Evolutionary conservation across 176 grass and related monocot species (phyloP).

Genomic region (Echinochloa phyllopogon): DNA sequence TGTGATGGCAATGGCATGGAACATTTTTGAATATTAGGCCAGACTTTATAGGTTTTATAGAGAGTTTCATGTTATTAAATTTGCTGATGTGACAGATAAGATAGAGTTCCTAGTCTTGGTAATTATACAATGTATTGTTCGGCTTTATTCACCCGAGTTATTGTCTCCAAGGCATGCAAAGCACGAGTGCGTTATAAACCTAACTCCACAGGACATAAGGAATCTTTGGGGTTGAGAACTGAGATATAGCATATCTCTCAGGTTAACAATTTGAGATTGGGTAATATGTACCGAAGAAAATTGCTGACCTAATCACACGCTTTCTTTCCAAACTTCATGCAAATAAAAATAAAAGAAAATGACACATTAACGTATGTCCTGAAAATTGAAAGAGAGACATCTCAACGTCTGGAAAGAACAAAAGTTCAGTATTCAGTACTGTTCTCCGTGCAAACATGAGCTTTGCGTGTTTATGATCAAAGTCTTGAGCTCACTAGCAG

Average conservation of each 20-base stretch:
- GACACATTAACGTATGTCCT: neutral
- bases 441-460: neutral
- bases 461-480: neutral
- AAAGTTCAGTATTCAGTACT: neutral
- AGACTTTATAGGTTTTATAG: no score
- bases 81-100: no score
- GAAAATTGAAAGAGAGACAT: neutral
- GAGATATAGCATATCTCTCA: neutral
- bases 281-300: neutral
- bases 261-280: neutral
- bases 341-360: conserved; percentile 13
- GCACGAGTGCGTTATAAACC: neutral
- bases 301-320: conserved; percentile 16
- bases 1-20: neutral
- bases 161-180: neutral
- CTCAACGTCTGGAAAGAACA: neutral
- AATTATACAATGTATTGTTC: no score
- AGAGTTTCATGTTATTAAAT: no score
- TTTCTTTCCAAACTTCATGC: conserved; percentile 9
- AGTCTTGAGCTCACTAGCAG: neutral
- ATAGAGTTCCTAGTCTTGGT: no score
- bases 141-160: neutral
- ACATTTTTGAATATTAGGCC: neutral
- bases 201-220: neutral
- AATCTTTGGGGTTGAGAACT: conserved; percentile 20